Evolutionary conservation across 192 early-diverging fungal genomes (phyloP), one percentile per base, ranked within the genome.

Genomic region (Backusella tuberculispora): DNA sequence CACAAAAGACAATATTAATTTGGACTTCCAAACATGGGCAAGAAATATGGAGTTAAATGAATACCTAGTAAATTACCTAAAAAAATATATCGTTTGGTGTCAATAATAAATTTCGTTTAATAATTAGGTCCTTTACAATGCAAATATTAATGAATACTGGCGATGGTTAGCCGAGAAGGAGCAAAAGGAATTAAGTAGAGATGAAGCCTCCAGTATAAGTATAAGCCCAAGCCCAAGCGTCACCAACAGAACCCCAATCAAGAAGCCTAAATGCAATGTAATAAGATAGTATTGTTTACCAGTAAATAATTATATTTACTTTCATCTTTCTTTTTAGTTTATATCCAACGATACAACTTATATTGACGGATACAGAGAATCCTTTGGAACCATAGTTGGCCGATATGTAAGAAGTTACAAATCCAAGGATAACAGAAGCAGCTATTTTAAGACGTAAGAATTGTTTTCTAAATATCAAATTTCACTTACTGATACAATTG

Each of bases 381-480:
- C 41, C 41, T 43, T 68, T 68, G 66, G 66, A 68, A 68, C 66
- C 37, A 44, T 68, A 19, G 42, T 68, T 45, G 66, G 66, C 1
- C 37, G 42, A 24, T 68, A 44, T 45, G 42, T n/a, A 24, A 40
- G 66, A 45, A 68, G 66, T 24, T 43, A n/a, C 42, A 68, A 44
- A 44, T 19, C 41, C 15, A 19, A 44, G 17, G n/a, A 40, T 24
- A 43, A 43, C 66, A 68, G 29, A 68, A n/a, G 40, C 37, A 43
- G 14, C 66, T 68, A 68, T 34, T 68, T 68, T 45, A 68, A 68
- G 43, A 43, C 66, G 66, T 68, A 68, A 68, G 66, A 64, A 64
- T 37, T 7, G 21, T 64, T 29, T 34, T 34, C 29, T 34, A 34
- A 34, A 34, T 34, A 34, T 34, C 0, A 34, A 34, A 34, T 34